Evolutionary conservation across 371 early-diverging fungal species (phyloP).

Genomic region (Rhizopus delemar): DNA sequence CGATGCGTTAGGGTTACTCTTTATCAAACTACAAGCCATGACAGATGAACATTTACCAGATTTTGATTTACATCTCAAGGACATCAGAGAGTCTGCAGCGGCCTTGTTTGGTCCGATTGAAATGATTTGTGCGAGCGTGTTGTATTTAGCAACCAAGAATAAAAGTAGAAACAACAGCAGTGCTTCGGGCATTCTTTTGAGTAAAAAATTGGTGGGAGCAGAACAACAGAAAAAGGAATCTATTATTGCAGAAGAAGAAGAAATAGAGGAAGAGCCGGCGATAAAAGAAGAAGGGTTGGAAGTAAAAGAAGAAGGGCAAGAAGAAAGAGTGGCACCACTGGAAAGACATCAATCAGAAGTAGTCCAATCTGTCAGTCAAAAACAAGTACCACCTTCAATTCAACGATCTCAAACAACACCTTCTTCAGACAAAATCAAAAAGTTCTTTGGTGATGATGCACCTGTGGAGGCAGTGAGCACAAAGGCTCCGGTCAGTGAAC

Average conservation of each 20-base stretch:
- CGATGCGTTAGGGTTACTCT: constrained; percentile 64
- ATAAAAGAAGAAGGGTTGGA: constrained; percentile 5
- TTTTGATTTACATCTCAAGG: constrained; percentile 2
- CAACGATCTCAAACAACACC: constrained; percentile 54
- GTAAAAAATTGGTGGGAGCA: no score
- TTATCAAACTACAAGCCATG: constrained; percentile 61
- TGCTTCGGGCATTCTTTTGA: constrained; percentile 8
- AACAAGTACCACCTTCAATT: background rate
- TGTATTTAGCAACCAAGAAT: constrained; percentile 10
- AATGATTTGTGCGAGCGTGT: constrained; percentile 22
- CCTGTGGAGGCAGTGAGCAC: constrained; percentile 23
- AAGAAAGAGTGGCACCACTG: background rate
- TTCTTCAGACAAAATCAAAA: constrained; percentile 51
- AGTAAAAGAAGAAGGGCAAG: constrained; percentile 9
- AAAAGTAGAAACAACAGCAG: constrained; percentile 16
- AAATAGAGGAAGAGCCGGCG: background rate
- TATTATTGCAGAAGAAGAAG: no score
- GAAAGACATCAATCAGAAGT: constrained; percentile 15
- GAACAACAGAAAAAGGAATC: no score
- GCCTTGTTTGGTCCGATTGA: constrained; percentile 21
- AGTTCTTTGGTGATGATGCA: constrained; percentile 66
- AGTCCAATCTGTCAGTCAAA: background rate
- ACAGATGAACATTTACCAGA: constrained; percentile 33
- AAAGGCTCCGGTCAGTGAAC: constrained; percentile 9
- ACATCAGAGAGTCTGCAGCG: constrained; percentile 19